Percentiles rank a stretch among this genome's conserved stretches.
Conservation (phyloP, 2,329 filamentous ascomycete genomes). For the Pleomassaria siparia region DNA sequence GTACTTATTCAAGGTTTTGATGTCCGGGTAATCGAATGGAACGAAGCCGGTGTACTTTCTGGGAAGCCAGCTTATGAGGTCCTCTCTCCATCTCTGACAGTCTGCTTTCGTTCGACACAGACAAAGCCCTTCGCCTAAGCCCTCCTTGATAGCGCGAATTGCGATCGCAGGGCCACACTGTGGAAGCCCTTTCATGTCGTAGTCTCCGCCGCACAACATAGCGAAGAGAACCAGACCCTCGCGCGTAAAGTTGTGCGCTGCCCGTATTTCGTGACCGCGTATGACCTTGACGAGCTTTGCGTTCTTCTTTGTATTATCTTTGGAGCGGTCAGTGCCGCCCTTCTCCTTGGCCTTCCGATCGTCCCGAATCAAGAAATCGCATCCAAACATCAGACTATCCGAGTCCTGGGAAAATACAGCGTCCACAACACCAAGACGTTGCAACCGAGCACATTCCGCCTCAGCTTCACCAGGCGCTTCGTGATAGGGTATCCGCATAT, state of each 20-base stretch:
- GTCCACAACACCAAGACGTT: constrained; percentile 49
- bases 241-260: constrained; percentile 32
- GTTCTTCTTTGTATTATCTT: constrained; percentile 37
- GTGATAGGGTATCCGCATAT: constrained; percentile 47
- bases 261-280: constrained; percentile 27
- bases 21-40: constrained; percentile 22
- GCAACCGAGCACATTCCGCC: constrained; percentile 51
- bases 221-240: constrained; percentile 45
- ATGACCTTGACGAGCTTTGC: constrained; percentile 35
- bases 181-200: constrained; percentile 38
- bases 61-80: constrained; percentile 19
- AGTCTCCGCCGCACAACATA: constrained; percentile 47
- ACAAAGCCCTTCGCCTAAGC: constrained; percentile 35
- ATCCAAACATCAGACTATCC: constrained; percentile 53
- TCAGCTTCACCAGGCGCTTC: constrained; percentile 52
- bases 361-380: constrained; percentile 44
- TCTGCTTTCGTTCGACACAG: constrained; percentile 20
- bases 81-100: constrained; percentile 27
- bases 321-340: constrained; percentile 19
- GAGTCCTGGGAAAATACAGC: constrained; percentile 53
- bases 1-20: constrained; percentile 40
- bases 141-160: constrained; percentile 24
- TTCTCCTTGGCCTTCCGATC: constrained; percentile 28
- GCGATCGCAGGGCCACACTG: constrained; percentile 41
- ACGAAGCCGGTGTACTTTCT: constrained; percentile 10